phyloP scores from a whole-genome alignment of 495 filamentous ascomycete genomes.

The Penicillium arizonense region DNA sequence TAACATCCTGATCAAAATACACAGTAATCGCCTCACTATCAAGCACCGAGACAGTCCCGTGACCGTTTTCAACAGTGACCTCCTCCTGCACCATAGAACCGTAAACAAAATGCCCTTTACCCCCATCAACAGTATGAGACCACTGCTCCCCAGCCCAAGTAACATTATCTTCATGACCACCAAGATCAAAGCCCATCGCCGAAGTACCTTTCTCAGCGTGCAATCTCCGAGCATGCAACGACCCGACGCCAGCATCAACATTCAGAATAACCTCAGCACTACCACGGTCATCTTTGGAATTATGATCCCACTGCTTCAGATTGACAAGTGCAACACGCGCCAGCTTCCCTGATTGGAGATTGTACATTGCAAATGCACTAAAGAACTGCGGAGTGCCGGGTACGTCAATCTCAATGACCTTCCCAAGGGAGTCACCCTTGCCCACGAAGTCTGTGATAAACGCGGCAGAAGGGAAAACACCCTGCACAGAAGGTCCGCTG shows the following conservation, averaged over 20 bases:
- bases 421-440: constrained; percentile 7
- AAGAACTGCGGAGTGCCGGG: constrained; percentile 5
- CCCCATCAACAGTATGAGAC: constrained; percentile 17
- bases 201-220: constrained; percentile 16
- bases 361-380: constrained; percentile 25
- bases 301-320: constrained; percentile 6
- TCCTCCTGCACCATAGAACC: constrained; percentile 1
- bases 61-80: neutral
- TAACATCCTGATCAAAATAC: neutral
- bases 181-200: constrained; percentile 21
- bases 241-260: neutral
- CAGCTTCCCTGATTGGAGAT: constrained; percentile 6
- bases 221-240: constrained; percentile 13
- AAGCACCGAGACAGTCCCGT: neutral
- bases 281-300: neutral
- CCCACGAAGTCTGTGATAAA: constrained; percentile 19
- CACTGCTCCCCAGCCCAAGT: constrained; percentile 29
- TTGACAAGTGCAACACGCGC: constrained; percentile 21
- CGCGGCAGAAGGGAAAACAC: constrained; percentile 9
- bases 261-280: neutral
- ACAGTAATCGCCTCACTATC: constrained; percentile 12
- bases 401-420: constrained; percentile 9
- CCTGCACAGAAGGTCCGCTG: constrained; percentile 9
- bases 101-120: constrained; percentile 10
- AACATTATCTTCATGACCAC: constrained; percentile 17